phyloP scores from a whole-genome alignment of 331 rosid species.

The Spiraea crenata region DNA sequence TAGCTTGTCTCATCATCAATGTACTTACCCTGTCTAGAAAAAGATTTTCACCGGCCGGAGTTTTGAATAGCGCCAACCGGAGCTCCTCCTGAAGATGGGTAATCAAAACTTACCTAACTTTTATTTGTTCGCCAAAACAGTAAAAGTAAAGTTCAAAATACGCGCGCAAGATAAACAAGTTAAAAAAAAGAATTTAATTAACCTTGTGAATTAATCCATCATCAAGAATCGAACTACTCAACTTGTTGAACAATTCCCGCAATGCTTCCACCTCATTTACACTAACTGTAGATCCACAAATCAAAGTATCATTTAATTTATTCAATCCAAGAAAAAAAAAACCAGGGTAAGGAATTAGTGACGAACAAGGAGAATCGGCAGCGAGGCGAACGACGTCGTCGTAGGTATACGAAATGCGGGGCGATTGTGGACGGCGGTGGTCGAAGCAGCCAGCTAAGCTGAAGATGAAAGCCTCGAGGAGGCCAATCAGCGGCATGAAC shows the following conservation, averaged over 20 bases:
- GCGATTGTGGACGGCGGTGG: slow-evolving; percentile 11
- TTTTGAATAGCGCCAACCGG: slow-evolving; percentile 52
- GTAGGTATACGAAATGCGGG: slow-evolving; percentile 21
- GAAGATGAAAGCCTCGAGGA: slow-evolving; percentile 35
- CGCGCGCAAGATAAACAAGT: not conserved
- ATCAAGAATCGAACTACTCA: slow-evolving; percentile 58
- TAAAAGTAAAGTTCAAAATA: not conserved
- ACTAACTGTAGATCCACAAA: slow-evolving; percentile 36
- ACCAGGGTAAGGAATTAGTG: not conserved
- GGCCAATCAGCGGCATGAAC: slow-evolving; percentile 41
- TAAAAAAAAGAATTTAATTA: not conserved
- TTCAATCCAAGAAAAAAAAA: not conserved
- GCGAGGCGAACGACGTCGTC: slow-evolving; percentile 52
- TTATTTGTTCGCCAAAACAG: slow-evolving; percentile 8
- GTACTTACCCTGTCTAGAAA: slow-evolving; percentile 63
- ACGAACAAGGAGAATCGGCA: slow-evolving; percentile 51
- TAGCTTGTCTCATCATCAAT: not conserved
- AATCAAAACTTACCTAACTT: slow-evolving; percentile 1
- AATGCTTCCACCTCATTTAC: slow-evolving; percentile 77
- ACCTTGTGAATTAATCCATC: slow-evolving; percentile 82
- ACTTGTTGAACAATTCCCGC: slow-evolving; percentile 59
- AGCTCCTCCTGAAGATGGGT: slow-evolving; percentile 64
- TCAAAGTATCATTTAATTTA: not conserved
- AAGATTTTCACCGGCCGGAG: slow-evolving; percentile 45
- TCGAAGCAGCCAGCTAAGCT: slow-evolving; percentile 48